A percentile compares a stretch with the other conserved stretches of the same genome.
Conservation (phyloP, 1,139 yeast species). For the Kodamaea fungicola region DNA sequence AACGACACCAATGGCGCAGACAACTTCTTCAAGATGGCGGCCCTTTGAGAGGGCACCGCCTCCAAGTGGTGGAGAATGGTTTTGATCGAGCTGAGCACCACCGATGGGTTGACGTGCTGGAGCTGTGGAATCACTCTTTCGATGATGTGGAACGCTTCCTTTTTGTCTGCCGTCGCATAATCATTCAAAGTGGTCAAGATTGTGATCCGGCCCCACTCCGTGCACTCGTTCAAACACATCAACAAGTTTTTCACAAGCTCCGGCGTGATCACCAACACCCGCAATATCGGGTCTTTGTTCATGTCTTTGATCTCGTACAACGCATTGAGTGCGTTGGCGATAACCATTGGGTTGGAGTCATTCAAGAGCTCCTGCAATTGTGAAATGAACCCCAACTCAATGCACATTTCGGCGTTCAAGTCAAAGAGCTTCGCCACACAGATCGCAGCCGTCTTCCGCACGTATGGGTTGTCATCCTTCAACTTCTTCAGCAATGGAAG, state of each 20-base stretch:
- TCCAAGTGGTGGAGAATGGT: slow-evolving; percentile 73
- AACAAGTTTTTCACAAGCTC: slow-evolving; percentile 62
- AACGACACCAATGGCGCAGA: slow-evolving; percentile 92
- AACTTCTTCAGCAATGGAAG: slow-evolving; percentile 83
- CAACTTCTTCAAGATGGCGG: slow-evolving; percentile 60
- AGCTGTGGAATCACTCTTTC: slow-evolving; percentile 93
- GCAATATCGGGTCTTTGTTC: slow-evolving; percentile 46
- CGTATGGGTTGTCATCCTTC: slow-evolving; percentile 93
- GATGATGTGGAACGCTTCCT: slow-evolving; percentile 80
- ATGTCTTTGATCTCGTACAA: slow-evolving; percentile 77
- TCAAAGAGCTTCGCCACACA: slow-evolving; percentile 96
- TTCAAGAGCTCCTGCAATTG: slow-evolving; percentile 66
- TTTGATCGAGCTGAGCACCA: slow-evolving; percentile 83
- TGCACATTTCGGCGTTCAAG: slow-evolving; percentile 72
- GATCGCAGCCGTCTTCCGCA: slow-evolving; percentile 94
- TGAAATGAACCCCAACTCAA: slow-evolving; percentile 83
- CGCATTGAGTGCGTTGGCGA: slow-evolving; percentile 88
- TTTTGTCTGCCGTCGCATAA: slow-evolving; percentile 51
- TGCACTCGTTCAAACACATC: slow-evolving; percentile 89
- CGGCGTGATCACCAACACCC: slow-evolving; percentile 38
- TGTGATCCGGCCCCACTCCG: slow-evolving; percentile 98
- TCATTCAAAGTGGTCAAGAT: slow-evolving; percentile 79
- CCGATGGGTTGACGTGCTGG: slow-evolving; percentile 97
- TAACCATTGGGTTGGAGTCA: slow-evolving; percentile 95
- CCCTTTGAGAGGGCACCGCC: slow-evolving; percentile 36